Base-by-base conservation (phyloP, 257 asterid species). In the Capsicum rhomboideum region DNA sequence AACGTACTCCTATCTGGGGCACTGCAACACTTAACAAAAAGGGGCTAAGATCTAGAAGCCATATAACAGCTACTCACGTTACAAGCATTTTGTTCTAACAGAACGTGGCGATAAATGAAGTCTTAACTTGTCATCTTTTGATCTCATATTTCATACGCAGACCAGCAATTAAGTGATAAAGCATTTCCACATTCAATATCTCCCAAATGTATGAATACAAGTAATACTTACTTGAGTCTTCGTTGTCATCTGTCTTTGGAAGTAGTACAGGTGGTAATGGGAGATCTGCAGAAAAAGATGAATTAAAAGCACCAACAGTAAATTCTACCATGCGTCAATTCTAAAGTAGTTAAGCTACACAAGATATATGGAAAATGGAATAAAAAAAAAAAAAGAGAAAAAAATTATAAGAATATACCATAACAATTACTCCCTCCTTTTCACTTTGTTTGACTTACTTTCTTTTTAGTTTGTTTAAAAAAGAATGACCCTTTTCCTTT, bases 211-310 rank as follows among this genome's bases (percentile, higher is more conserved):
- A 49, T 49, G 61, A 49, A 49, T 75, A 75, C 42, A 23, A 50
- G 17, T 18, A 49, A 49, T 75, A 78, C 93, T 34, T 91, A 94
- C 98, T 92, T 78, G 94, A 82, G 67, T 94, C 97, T 82, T 92
- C 98, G 74, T 91, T 56, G 64, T 94, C 97, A 74, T 92, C 97
- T 1, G 90, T 89, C 84, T 93, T 88, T 49, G 97, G 86, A 84
- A 83, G 91, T 82, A 90, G 87, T 37, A 91, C 88, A 16, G 94
- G 93, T 6, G 98, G 95, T 75, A 92, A 85, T 16, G 90, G 90
- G 84, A 91, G 98, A 88, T 92, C 98, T 93, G 91, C 23, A 71
- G 67, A 77, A 42, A 86, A 31, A 75, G 23, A 56, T n/a, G 50
- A 71, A 28, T 21, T 26, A 6, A 68, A 46, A 46, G 42, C 13